Conservation (phyloP, 225 moss, liverwort and hornwort species). For the Physcomitrellopsis africana region DNA sequence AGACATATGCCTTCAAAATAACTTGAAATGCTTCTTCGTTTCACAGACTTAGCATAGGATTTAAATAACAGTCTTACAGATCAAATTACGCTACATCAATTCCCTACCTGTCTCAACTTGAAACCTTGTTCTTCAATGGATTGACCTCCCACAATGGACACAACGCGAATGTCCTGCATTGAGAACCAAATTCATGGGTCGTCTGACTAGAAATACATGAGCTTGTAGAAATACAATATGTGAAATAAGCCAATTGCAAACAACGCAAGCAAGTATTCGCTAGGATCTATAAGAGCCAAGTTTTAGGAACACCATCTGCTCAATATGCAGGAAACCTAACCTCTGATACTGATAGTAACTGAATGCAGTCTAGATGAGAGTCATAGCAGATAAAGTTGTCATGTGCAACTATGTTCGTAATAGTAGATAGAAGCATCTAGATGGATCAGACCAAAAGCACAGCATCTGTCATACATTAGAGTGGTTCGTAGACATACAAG, state of each 20-base stretch:
- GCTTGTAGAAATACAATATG: neutral
- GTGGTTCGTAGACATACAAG: constrained; percentile 54
- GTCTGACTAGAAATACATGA: constrained; percentile 1
- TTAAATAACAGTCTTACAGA: neutral
- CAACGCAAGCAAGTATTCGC: neutral
- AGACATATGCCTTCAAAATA: neutral
- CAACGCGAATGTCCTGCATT: constrained; percentile 88
- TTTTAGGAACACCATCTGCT: neutral
- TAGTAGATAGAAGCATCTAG: too few species aligned
- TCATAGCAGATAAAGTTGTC: neutral
- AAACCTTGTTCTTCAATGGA: constrained; percentile 99
- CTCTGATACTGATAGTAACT: neutral
- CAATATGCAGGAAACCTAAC: constrained; percentile 3
- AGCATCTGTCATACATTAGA: neutral
- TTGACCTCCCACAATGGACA: constrained; percentile 98
- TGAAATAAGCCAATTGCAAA: neutral
- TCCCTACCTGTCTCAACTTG: constrained; percentile 88
- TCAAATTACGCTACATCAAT: constrained; percentile 13
- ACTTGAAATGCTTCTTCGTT: neutral
- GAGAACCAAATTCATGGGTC: neutral
- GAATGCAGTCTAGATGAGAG: neutral
- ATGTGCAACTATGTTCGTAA: too few species aligned
- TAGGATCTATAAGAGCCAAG: neutral
- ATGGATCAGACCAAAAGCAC: constrained; percentile 1
- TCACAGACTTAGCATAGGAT: neutral